Evolutionary conservation across 2,329 filamentous ascomycete species (phyloP), one percentile per base, ranked within the genome.

Genomic region (Apiospora arundinis): DNA sequence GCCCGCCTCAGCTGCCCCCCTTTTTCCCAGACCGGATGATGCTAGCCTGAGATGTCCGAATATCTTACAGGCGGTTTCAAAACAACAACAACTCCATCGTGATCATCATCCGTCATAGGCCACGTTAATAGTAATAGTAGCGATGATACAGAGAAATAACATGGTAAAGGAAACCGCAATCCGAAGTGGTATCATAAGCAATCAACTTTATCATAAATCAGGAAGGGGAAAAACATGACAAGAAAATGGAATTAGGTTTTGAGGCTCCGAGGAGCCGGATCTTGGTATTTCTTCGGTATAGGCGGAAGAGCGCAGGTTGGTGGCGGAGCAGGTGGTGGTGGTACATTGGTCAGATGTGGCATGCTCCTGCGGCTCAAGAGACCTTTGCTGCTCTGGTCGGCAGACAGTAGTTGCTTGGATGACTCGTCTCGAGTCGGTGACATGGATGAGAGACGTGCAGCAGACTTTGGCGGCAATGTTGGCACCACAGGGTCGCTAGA

Each of bases 231-330:
- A 69, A 40, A 23, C 23, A 69, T 21, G 48, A 60, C 66, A 45
- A 46, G 45, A 28, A 68, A 68, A 48, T 18, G 28, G 12, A 21
- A 68, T 28, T 45, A 45, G n/a, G 66, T 21, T 48, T 45, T 68
- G 42, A 68, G 66, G 66, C 42, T 48, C 11, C 23, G 42, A 45
- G 63, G 23, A n/a, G 44, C 25, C 37, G 46, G 67, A 11, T 40
- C 32, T 52, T 70, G 45, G 48, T 67, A 25, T 48, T 74, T 74
- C 56, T 72, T 71, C 2, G 73, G 73, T 49, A 74, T 73, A 16
- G 73, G 72, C 44, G 73, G 73, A n/a, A 74, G 69, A 52, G 73
- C 73, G 18, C 73, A 69, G 14, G 67, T 74, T 0, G 73, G 73
- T 6, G 73, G 73, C 32, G 73, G 73, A 12, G 69, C 40, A 14